Evolutionary conservation across 345 rosid genomes (phyloP), one percentile per base, ranked within the genome.

Genomic region (Brassica carinata): DNA sequence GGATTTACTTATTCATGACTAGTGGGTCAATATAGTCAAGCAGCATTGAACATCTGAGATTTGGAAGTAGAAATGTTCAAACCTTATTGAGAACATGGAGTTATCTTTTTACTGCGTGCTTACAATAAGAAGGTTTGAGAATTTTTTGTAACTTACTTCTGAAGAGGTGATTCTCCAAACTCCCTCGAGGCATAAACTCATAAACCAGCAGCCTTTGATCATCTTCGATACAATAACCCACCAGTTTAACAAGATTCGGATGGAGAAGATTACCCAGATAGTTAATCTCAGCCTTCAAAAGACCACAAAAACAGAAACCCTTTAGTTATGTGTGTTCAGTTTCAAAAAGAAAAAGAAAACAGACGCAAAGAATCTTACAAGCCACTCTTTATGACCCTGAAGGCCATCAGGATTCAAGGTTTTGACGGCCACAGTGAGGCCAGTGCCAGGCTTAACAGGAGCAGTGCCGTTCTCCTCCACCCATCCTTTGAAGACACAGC

Each of bases 371-470:
- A 76, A 79, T 77, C 83, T 68, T 84, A 95, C 99, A 94, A 95
- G 96, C 99, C 99, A 95, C 80, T 94, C 99, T 86, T 91, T 92
- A 70, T 95, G 99, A 81, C 99, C 99, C 85, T 95, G 99, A 82
- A 95, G 96, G 76, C 99, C 99, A 81, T 95, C 99, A 79, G 91
- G 99, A 83, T 95, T 95, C 68, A 95, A 92, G 72, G 97, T 95
- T 87, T 95, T 95, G 77, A 95, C 98, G 2, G 98, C 99, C 29
- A 95, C 99, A 57, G 99, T 93, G 69, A 95, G 94, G 43, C 99
- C 99, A 3, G 97, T 95, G 67, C 99, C 99, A 72, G 98, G 99
- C 85, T 90, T 93, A 63, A 95, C 99, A 3, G 98, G 94, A 77
- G 98, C 98, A 78, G 99, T 95, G 77, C 99, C 99, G 80, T 94